phyloP scores from a whole-genome alignment of 164 flowering plant genomes.

The Euptelea pleiosperma region DNA sequence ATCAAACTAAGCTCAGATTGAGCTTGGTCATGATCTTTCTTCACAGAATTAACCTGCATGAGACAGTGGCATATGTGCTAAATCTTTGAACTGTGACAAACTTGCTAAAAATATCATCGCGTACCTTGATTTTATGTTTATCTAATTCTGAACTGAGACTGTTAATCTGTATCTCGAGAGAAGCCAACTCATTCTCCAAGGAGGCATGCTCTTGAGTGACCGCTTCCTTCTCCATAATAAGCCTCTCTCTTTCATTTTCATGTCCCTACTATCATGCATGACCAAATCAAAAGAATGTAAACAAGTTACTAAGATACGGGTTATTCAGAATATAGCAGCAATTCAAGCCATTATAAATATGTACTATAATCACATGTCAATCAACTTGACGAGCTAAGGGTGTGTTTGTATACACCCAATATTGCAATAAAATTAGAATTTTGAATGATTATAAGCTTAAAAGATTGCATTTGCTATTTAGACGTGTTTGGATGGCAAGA shows the following conservation, averaged over 20 bases:
- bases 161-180: slow-evolving; percentile 46
- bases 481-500: too few species aligned
- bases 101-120: neutral
- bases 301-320: neutral
- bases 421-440: too few species aligned
- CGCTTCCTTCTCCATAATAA: slow-evolving; percentile 91
- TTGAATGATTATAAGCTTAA: too few species aligned
- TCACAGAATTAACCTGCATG: slow-evolving; percentile 67
- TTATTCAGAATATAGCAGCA: too few species aligned
- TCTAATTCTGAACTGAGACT: slow-evolving; percentile 57
- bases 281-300: slow-evolving; percentile 4
- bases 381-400: too few species aligned
- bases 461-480: too few species aligned
- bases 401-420: too few species aligned
- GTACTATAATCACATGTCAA: too few species aligned
- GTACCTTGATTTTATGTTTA: slow-evolving; percentile 57
- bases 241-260: slow-evolving; percentile 80
- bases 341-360: too few species aligned
- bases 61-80: neutral
- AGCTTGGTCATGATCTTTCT: slow-evolving; percentile 50
- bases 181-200: slow-evolving; percentile 59
- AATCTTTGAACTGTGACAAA: neutral
- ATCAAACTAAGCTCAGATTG: slow-evolving; percentile 54
- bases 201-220: slow-evolving; percentile 58
- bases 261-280: slow-evolving; percentile 49